phyloP scores from a whole-genome alignment of 345 rosid species.

The Rhizophora apiculata region DNA sequence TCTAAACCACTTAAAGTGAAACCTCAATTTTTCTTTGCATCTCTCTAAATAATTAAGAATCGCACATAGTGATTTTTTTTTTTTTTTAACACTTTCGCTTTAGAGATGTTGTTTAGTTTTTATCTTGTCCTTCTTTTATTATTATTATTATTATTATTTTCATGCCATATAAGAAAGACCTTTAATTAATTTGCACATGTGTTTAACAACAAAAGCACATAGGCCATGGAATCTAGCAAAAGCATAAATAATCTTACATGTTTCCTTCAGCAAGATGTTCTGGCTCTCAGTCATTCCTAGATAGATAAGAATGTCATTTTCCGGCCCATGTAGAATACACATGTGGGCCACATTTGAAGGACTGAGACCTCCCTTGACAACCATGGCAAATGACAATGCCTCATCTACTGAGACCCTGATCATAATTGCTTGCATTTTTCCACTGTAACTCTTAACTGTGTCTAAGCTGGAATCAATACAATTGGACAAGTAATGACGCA shows the following conservation, averaged over 20 bases:
- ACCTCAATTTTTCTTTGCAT: too few species aligned
- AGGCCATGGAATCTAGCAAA: background rate
- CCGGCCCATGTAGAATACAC: background rate
- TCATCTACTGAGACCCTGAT: background rate
- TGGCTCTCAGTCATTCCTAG: background rate
- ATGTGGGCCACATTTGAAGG: background rate
- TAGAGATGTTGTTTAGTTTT: background rate
- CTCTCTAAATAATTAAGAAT: constrained; percentile 2
- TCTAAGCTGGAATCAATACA: background rate
- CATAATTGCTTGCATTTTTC: background rate
- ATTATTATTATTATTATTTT: background rate
- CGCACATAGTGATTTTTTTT: background rate
- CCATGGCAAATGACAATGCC: background rate
- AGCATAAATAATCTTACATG: background rate
- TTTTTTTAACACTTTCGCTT: background rate
- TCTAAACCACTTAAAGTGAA: too few species aligned
- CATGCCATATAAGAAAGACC: background rate
- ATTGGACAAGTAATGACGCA: background rate
- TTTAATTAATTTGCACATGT: background rate
- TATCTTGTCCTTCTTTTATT: background rate
- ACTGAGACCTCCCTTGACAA: background rate
- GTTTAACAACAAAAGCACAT: background rate
- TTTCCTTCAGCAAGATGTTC: background rate
- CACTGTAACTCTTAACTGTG: background rate
- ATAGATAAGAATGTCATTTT: background rate